Conservation (phyloP, 805 yeast genomes). For the Saturnispora silvae region DNA sequence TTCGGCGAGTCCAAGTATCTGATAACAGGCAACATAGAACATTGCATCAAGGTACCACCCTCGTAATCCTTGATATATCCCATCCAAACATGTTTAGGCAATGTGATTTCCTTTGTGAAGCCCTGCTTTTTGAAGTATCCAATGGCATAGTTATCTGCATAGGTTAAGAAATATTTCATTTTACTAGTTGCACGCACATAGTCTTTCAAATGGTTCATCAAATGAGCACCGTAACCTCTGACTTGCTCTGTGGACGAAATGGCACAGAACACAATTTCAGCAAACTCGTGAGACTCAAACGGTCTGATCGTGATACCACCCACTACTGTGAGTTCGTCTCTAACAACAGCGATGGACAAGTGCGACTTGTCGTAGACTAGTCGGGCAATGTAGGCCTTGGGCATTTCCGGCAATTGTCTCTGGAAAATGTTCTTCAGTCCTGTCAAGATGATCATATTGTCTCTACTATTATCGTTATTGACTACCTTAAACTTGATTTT, state of each 20-base stretch:
- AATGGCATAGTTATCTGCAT: constrained; percentile 98
- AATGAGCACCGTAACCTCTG: constrained; percentile 95
- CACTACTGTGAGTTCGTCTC: constrained; percentile 88
- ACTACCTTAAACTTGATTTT: constrained; percentile 93
- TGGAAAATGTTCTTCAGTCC: constrained; percentile 95
- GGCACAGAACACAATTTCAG: constrained; percentile 98
- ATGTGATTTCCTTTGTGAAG: constrained; percentile 85
- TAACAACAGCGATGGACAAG: constrained; percentile 89
- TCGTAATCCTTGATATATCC: constrained; percentile 98
- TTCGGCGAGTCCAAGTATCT: constrained; percentile 85
- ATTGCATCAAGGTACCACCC: constrained; percentile 98
- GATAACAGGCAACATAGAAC: constrained; percentile 81
- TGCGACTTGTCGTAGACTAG: constrained; percentile 92
- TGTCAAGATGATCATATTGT: constrained; percentile 82
- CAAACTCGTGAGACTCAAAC: constrained; percentile 80
- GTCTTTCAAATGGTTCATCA: constrained; percentile 96
- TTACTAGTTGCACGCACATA: constrained; percentile 84
- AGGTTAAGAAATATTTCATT: constrained; percentile 78
- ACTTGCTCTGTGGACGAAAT: constrained; percentile 96
- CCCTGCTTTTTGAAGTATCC: constrained; percentile 99
- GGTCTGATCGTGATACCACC: constrained; percentile 98
- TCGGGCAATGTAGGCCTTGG: constrained; percentile 90
- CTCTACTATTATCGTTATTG: constrained; percentile 83
- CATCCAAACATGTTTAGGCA: constrained; percentile 87
- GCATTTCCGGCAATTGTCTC: constrained; percentile 97